Conservation (phyloP, 345 rosid species). For the Raphanus sativus region DNA sequence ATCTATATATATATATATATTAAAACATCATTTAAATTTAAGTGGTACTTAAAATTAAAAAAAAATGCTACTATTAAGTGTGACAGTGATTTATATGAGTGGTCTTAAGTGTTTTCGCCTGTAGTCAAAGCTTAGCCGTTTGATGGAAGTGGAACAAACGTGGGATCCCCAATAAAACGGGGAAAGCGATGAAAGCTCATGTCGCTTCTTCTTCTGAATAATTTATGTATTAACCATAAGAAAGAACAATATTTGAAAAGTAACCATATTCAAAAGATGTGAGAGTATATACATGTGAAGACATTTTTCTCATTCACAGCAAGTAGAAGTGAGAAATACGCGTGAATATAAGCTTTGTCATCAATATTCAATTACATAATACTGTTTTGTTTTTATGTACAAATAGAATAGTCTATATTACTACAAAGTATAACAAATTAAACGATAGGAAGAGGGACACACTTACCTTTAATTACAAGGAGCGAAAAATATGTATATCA, state of each 20-base stretch:
- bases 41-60: too few species aligned
- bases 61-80: background rate
- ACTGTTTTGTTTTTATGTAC: background rate
- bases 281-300: background rate
- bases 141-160: slow-evolving; percentile 20
- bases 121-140: slow-evolving; percentile 24
- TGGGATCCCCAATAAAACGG: slow-evolving; percentile 32
- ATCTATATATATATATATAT: too few species aligned
- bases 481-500: too few species aligned
- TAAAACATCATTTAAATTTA: too few species aligned
- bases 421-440: too few species aligned
- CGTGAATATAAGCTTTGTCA: background rate
- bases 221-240: background rate
- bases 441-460: too few species aligned
- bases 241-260: background rate
- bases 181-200: slow-evolving; percentile 16
- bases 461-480: too few species aligned
- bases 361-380: background rate
- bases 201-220: background rate
- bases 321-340: background rate
- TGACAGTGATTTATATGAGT: slow-evolving; percentile 14
- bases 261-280: background rate
- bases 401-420: background rate
- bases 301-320: background rate
- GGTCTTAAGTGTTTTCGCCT: slow-evolving; percentile 17